These are phyloP conservation scores for Fusarium nisikadoi DNA, from an alignment of 2,329 filamentous ascomycete genomes.

Conservation along the genomic window DNA sequence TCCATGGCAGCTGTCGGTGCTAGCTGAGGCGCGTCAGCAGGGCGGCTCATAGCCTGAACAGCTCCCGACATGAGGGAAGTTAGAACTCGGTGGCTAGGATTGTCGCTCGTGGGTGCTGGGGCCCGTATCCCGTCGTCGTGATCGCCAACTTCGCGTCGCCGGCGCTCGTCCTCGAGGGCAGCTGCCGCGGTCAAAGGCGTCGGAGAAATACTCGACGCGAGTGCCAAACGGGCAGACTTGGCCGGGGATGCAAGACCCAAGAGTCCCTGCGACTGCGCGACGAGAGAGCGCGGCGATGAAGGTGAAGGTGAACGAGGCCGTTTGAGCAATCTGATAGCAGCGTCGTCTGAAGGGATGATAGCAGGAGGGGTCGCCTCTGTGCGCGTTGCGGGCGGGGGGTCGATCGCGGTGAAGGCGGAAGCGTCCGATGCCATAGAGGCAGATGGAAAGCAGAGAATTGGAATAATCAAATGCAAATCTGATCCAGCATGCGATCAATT, in stretches of 20 bases:
- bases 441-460: constrained; percentile 38
- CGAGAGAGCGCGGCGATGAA: constrained; percentile 49
- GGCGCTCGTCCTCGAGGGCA: constrained; percentile 64
- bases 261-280: constrained; percentile 44
- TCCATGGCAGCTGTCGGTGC: constrained; percentile 59
- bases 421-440: constrained; percentile 65
- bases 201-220: constrained; percentile 57
- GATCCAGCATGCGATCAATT: constrained; percentile 40
- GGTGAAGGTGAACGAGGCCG: constrained; percentile 61
- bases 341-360: constrained; percentile 53
- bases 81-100: constrained; percentile 64
- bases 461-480: constrained; percentile 15
- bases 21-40: constrained; percentile 61
- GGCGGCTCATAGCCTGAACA: constrained; percentile 64
- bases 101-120: constrained; percentile 60
- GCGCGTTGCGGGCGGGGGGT: constrained; percentile 56
- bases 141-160: constrained; percentile 54
- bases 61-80: constrained; percentile 65
- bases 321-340: constrained; percentile 52
- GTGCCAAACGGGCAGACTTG: constrained; percentile 63
- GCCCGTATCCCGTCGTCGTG: constrained; percentile 54
- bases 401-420: constrained; percentile 63
- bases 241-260: constrained; percentile 60
- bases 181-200: constrained; percentile 63
- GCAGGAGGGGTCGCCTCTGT: constrained; percentile 50